These are phyloP conservation scores for Vitis cinerea DNA, from an alignment of 164 flowering plant species.

Conservation along the genomic window DNA sequence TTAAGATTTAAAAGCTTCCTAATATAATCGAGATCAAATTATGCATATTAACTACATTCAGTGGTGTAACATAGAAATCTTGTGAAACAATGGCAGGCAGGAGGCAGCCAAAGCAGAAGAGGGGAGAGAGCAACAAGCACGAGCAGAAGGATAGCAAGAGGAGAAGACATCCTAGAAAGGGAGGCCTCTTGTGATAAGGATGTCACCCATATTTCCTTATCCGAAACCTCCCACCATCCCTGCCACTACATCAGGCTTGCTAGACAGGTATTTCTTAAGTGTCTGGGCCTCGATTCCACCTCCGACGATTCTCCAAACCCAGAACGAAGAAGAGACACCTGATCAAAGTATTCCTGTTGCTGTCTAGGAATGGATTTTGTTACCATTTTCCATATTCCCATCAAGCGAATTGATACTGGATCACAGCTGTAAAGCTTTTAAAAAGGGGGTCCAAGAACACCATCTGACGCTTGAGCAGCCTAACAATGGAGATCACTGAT, in stretches of 20 bases:
- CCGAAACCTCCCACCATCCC: conserved; percentile 18
- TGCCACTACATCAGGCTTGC: conserved; percentile 37
- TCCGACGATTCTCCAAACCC: conserved; percentile 16
- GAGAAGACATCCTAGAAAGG: conserved; percentile 13
- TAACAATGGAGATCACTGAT: too few relatives aligned
- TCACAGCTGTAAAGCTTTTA: too few relatives aligned
- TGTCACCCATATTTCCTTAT: neutral
- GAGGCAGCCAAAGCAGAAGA: conserved; percentile 11
- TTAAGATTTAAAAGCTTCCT: too few relatives aligned
- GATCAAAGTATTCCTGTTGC: too few relatives aligned
- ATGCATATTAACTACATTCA: too few relatives aligned
- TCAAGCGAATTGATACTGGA: too few relatives aligned
- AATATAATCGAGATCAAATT: too few relatives aligned
- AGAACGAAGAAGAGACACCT: conserved; percentile 5
- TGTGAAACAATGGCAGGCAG: conserved; percentile 11
- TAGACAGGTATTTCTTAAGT: conserved; percentile 37
- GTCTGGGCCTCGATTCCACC: conserved; percentile 35
- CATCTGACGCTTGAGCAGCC: too few relatives aligned
- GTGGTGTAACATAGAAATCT: too few relatives aligned
- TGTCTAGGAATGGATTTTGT: too few relatives aligned
- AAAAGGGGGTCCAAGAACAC: too few relatives aligned
- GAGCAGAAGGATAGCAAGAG: conserved; percentile 13
- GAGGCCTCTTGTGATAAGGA: conserved; percentile 9
- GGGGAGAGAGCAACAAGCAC: conserved; percentile 16
- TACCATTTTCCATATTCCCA: too few relatives aligned